phyloP scores from a whole-genome alignment of 805 yeast genomes.

The Cyberlindnera lachancei region DNA sequence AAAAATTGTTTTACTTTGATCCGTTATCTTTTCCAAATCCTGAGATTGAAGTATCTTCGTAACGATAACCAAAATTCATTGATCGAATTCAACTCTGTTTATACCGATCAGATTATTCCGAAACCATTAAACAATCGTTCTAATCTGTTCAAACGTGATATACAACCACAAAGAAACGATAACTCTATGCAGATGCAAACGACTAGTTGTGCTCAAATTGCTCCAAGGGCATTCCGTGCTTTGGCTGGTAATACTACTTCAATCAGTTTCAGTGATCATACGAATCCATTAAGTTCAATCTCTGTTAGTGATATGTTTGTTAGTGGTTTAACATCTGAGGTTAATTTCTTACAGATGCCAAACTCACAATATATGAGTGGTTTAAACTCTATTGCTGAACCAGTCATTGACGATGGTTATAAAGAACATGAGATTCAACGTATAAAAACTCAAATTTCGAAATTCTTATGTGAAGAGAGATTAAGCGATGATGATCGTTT shows the following conservation, averaged over 20 bases:
- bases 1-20: conserved; percentile 26
- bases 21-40: conserved; percentile 25
- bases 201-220: conserved; percentile 25
- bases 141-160: conserved; percentile 8
- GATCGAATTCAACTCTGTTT: conserved; percentile 17
- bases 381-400: conserved; percentile 1
- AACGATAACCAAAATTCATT: conserved; percentile 13
- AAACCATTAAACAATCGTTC: conserved; percentile 17
- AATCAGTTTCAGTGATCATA: conserved; percentile 13
- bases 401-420: conserved; percentile 18
- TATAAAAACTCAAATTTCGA: conserved; percentile 22
- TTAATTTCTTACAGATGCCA: conserved; percentile 6
- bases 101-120: conserved; percentile 23
- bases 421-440: conserved; percentile 23
- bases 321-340: conserved; percentile 20
- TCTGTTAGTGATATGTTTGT: conserved; percentile 23
- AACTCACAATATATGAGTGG: not conserved
- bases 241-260: conserved; percentile 16
- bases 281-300: conserved; percentile 15
- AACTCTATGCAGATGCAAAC: conserved; percentile 12
- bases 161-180: not conserved
- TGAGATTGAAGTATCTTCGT: conserved; percentile 23
- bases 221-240: conserved; percentile 26
- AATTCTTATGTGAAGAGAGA: conserved; percentile 23
- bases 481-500: conserved; percentile 23